Evolutionary conservation across 1,284 basidiomycete genomes (phyloP).

Genomic region (Tilletiopsis washingtonensis): DNA sequence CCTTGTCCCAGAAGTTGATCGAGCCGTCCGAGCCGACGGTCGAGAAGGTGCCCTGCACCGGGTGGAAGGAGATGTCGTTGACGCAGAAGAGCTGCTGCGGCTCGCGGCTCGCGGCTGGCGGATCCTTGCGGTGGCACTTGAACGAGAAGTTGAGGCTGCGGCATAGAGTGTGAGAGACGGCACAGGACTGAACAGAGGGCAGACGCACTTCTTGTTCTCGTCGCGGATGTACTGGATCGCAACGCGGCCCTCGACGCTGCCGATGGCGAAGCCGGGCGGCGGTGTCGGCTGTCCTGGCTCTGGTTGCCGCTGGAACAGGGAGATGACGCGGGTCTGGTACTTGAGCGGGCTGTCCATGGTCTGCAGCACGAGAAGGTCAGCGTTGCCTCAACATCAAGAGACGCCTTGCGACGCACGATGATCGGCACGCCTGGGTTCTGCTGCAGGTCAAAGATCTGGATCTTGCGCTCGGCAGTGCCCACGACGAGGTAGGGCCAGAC

Average conservation of each 20-base stretch:
- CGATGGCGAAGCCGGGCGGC: slow-evolving; percentile 58
- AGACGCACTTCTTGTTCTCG: slow-evolving; percentile 11
- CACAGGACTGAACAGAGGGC: background rate
- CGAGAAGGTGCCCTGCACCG: slow-evolving; percentile 84
- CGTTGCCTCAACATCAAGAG: background rate
- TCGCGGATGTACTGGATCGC: slow-evolving; percentile 73
- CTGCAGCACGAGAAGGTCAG: no score
- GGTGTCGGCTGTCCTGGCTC: slow-evolving; percentile 21
- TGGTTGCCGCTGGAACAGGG: slow-evolving; percentile 71
- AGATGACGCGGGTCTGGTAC: slow-evolving; percentile 84
- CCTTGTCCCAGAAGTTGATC: slow-evolving; percentile 64
- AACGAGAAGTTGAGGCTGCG: slow-evolving; percentile 54
- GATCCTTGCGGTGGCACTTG: slow-evolving; percentile 83
- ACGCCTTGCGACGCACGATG: slow-evolving; percentile 51
- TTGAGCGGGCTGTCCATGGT: slow-evolving; percentile 52
- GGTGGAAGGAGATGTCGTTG: slow-evolving; percentile 86
- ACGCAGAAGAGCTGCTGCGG: slow-evolving; percentile 72
- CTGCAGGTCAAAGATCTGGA: slow-evolving; percentile 76
- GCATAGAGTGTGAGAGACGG: no score
- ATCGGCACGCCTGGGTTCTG: slow-evolving; percentile 55
- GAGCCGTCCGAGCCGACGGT: slow-evolving; percentile 65
- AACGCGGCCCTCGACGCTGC: slow-evolving; percentile 89
- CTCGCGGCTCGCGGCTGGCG: slow-evolving; percentile 10
- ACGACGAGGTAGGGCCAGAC: slow-evolving; percentile 81
- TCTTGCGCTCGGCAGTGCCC: slow-evolving; percentile 79